Evolutionary conservation across 2,329 filamentous ascomycete species (phyloP), one percentile per base, ranked within the genome.

Genomic region (Parascedosporium putredinis): DNA sequence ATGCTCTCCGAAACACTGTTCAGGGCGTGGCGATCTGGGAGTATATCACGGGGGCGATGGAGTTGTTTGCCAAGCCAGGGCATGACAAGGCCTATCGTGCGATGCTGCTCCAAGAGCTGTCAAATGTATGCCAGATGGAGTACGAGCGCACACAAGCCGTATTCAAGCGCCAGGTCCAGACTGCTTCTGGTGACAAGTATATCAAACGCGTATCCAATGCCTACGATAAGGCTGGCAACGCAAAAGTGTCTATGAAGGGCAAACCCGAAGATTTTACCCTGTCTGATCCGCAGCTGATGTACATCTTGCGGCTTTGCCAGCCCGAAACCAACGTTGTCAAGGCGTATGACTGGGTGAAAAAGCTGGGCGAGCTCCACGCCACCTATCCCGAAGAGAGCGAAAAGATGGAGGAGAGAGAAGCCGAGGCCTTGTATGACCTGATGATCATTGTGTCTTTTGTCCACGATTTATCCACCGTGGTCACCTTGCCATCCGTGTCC

Each of bases 291-390:
- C 67, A 71, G 25, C 57, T 74, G 3, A 62, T 70, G 49, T 70
- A 68, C 52, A 55, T 75, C 18, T 57, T 76, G 5, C 67, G 64
- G 2, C 67, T 76, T 1, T 75, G 70, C 46, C 64, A 70, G 5
- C 47, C 58, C 0, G 62, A 67, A 1, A 67, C 61, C 0, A 66
- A 56, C 5, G 59, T 64, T 6, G 20, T 57, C 0, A 62, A 65
- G 10, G 65, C 71, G 1, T 93, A 62, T 2, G 55, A 66, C 1
- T 73, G 67, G 67, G 58, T 74, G 20, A 58, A 64, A 49, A 69
- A 70, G 47, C 54, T 75, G 4, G 59, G 59, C 2, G 59, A 64
- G 2, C 58, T 73, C 1, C 63, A 73, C 51, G 52, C 54, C 1
- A 47, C 59, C 0, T 55, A 67, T 44, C 64, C 67, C 0, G 10